These are phyloP conservation scores for Raffaelea ambrosiae DNA, from an alignment of 2,329 filamentous ascomycete genomes.

Conservation along the genomic window DNA sequence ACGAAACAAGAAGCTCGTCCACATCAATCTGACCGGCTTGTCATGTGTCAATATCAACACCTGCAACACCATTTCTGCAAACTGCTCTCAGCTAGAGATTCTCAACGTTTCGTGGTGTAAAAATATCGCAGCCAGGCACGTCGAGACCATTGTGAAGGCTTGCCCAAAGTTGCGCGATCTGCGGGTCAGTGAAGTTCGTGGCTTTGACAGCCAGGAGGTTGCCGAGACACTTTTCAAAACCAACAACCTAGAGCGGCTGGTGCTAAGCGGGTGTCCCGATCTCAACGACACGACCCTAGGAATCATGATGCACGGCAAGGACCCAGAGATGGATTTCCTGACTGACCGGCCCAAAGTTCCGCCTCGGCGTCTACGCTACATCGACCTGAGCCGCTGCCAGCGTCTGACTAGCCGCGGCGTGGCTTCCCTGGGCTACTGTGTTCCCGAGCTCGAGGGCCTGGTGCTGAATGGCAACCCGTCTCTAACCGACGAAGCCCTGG, in stretches of 20 bases:
- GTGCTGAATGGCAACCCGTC: slow-evolving; percentile 71
- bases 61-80: slow-evolving; percentile 76
- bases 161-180: slow-evolving; percentile 72
- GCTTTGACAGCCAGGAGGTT: slow-evolving; percentile 67
- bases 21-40: slow-evolving; percentile 80
- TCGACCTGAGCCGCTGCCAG: slow-evolving; percentile 75
- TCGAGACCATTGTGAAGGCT: slow-evolving; percentile 62
- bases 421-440: slow-evolving; percentile 60
- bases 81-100: slow-evolving; percentile 72
- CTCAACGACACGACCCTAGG: slow-evolving; percentile 67
- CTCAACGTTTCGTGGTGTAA: slow-evolving; percentile 93
- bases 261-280: slow-evolving; percentile 71
- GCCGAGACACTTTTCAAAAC: slow-evolving; percentile 67
- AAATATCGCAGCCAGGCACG: slow-evolving; percentile 68
- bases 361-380: slow-evolving; percentile 67
- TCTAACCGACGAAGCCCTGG: slow-evolving; percentile 65
- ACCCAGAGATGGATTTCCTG: slow-evolving; percentile 73
- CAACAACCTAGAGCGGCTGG: slow-evolving; percentile 75
- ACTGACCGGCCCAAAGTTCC: slow-evolving; percentile 70
- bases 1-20: slow-evolving; percentile 68
- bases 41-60: slow-evolving; percentile 71
- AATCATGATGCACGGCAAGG: slow-evolving; percentile 64
- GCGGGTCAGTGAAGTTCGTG: slow-evolving; percentile 70
- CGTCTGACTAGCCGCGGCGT: slow-evolving; percentile 66
- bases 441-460: slow-evolving; percentile 73